Evolutionary conservation across 352 stramenopile species (phyloP).

Genomic region (Phytophthora cactorum): DNA sequence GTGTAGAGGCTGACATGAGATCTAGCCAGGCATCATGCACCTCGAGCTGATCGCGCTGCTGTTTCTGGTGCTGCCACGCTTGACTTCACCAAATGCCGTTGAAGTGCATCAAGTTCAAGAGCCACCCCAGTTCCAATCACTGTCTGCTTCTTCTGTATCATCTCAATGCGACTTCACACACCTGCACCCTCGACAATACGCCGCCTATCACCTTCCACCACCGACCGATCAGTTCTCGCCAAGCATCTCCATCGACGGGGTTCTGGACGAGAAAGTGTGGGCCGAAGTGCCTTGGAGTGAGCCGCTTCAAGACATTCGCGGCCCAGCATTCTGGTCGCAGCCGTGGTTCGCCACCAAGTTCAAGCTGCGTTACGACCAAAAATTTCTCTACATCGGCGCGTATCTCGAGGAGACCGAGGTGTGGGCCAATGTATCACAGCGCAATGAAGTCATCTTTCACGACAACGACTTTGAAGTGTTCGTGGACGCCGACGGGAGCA

Average conservation of each 20-base stretch:
- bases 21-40: background rate
- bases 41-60: constrained; percentile 13
- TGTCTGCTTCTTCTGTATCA: too few relatives aligned
- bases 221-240: constrained; percentile 13
- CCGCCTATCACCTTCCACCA: constrained; percentile 39
- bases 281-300: constrained; percentile 57
- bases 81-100: constrained; percentile 4
- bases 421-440: constrained; percentile 71
- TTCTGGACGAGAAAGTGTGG: constrained; percentile 69
- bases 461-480: constrained; percentile 95
- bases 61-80: constrained; percentile 13
- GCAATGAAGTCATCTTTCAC: constrained; percentile 78
- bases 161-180: constrained; percentile 32
- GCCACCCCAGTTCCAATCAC: too few relatives aligned
- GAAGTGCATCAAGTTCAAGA: constrained; percentile 15
- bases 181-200: constrained; percentile 46
- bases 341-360: constrained; percentile 77
- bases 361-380: constrained; percentile 78
- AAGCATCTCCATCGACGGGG: constrained; percentile 55
- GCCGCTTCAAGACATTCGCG: constrained; percentile 74
- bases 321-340: constrained; percentile 58
- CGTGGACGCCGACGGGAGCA: constrained; percentile 75
- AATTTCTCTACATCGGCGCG: constrained; percentile 75
- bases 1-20: background rate
- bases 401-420: constrained; percentile 70